phyloP scores from a whole-genome alignment of 108 stramenopile species.

The Bacterosira constricta region DNA sequence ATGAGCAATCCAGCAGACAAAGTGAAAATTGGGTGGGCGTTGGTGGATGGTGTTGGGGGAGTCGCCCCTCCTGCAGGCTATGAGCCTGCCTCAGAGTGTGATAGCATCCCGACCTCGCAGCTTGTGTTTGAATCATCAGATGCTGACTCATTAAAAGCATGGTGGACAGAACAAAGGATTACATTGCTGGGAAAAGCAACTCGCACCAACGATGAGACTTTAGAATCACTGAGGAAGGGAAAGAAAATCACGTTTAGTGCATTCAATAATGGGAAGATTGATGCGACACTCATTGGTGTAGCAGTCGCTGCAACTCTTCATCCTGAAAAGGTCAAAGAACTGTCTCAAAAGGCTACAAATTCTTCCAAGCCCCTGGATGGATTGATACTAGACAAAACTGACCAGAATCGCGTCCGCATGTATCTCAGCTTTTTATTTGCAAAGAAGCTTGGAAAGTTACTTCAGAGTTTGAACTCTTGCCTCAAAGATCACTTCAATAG shows the following conservation, averaged over 20 bases:
- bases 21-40: constrained; percentile 78
- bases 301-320: constrained; percentile 80
- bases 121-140: constrained; percentile 77
- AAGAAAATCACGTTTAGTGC: constrained; percentile 72
- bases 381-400: constrained; percentile 47
- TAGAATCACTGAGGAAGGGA: constrained; percentile 65
- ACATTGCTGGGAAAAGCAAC: constrained; percentile 68
- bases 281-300: constrained; percentile 68
- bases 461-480: constrained; percentile 73
- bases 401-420: constrained; percentile 60
- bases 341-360: constrained; percentile 44
- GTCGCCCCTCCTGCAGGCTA: constrained; percentile 61
- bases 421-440: constrained; percentile 73
- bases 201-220: constrained; percentile 49
- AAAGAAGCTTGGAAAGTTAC: constrained; percentile 76
- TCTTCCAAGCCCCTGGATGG: constrained; percentile 26
- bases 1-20: constrained; percentile 70
- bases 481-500: constrained; percentile 80
- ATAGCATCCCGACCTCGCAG: constrained; percentile 24
- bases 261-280: constrained; percentile 65
- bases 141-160: constrained; percentile 57
- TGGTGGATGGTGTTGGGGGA: constrained; percentile 77
- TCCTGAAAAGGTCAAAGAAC: constrained; percentile 42
- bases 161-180: constrained; percentile 86
- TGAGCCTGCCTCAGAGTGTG: constrained; percentile 35